phyloP scores from a whole-genome alignment of 2,329 filamentous ascomycete species.

The Talaromyces rugulosus region DNA sequence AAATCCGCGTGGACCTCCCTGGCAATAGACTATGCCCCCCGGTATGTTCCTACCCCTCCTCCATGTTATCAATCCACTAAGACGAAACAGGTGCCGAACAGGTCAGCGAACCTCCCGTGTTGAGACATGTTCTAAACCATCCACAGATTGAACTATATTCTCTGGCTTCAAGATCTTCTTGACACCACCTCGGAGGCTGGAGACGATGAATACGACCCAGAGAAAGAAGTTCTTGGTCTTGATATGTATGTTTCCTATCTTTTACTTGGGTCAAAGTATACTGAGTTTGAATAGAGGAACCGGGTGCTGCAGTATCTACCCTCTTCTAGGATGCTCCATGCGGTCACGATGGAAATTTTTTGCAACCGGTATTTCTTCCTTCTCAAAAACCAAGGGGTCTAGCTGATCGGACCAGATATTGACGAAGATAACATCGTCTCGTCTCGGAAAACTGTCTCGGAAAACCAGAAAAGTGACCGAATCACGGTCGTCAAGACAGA shows the following conservation, averaged over 20 bases:
- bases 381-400: background rate
- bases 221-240: conserved; percentile 61
- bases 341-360: conserved; percentile 68
- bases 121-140: conserved; percentile 10
- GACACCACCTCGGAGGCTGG: conserved; percentile 59
- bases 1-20: conserved; percentile 65
- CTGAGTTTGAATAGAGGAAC: conserved; percentile 57
- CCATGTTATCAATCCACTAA: background rate
- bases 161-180: conserved; percentile 80
- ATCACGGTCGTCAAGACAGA: conserved; percentile 61
- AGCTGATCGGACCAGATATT: conserved; percentile 52
- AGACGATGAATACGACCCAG: conserved; percentile 48
- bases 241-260: conserved; percentile 57
- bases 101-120: conserved; percentile 25
- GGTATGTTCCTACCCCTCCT: conserved; percentile 42
- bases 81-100: conserved; percentile 40
- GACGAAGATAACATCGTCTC: conserved; percentile 65
- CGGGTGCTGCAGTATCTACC: conserved; percentile 87
- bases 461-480: conserved; percentile 61
- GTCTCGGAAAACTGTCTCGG: conserved; percentile 62
- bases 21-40: conserved; percentile 80
- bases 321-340: conserved; percentile 69
- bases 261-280: background rate
- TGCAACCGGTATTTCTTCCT: conserved; percentile 51
- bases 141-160: conserved; percentile 78